These are phyloP conservation scores for Wickerhamomyces sydowiorum DNA, from an alignment of 805 yeast genomes.

Conservation along the genomic window DNA sequence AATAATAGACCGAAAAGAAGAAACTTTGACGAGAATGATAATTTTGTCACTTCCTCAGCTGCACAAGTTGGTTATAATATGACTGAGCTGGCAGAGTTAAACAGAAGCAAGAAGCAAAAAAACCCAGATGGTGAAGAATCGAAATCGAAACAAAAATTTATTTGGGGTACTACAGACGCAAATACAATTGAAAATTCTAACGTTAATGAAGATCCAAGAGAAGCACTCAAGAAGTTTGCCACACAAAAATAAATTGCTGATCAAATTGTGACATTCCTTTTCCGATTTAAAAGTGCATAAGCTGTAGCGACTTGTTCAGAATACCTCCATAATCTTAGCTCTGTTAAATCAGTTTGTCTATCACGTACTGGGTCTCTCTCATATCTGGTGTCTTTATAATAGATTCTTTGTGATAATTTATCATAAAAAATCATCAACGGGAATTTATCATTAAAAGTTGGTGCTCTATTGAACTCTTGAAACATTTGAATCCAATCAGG, in stretches of 20 bases:
- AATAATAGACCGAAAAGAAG: constrained; percentile 16
- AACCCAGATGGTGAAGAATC: background rate
- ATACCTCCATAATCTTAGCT: constrained; percentile 6
- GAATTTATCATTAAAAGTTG: constrained; percentile 7
- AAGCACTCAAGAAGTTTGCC: background rate
- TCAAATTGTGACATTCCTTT: constrained; percentile 3
- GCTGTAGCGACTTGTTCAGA: constrained; percentile 2
- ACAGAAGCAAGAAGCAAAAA: constrained; percentile 8
- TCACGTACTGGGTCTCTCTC: background rate
- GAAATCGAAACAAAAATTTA: constrained; percentile 5
- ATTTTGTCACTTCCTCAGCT: constrained; percentile 3
- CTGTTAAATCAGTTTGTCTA: background rate
- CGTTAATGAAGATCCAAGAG: background rate
- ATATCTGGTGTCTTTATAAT: constrained; percentile 4
- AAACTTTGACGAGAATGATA: constrained; percentile 9
- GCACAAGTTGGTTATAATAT: constrained; percentile 13
- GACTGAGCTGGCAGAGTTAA: constrained; percentile 12
- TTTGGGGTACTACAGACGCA: constrained; percentile 11
- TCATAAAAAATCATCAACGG: constrained; percentile 17
- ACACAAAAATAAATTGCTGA: background rate
- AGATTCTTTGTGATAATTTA: constrained; percentile 9
- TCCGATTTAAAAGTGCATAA: constrained; percentile 1
- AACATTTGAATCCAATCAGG: constrained; percentile 15
- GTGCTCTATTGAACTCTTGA: constrained; percentile 6
- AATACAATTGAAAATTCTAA: background rate